These are phyloP conservation scores for Echeveria elegans DNA, from an alignment of 164 flowering plant genomes.

Conservation along the genomic window DNA sequence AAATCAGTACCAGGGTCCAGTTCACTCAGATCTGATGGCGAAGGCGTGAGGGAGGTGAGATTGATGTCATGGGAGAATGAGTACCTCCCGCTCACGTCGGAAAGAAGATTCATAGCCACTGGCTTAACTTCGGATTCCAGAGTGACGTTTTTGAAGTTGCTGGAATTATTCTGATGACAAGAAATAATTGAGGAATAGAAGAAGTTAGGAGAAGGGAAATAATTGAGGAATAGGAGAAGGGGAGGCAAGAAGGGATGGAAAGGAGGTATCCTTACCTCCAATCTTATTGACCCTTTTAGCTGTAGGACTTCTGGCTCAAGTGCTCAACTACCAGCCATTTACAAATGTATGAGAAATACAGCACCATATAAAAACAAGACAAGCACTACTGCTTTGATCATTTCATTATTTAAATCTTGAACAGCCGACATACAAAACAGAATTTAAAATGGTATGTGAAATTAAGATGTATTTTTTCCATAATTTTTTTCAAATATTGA, in stretches of 20 bases:
- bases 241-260: not conserved
- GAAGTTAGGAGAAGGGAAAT: not conserved
- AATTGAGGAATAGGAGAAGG: not conserved
- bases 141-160: not conserved
- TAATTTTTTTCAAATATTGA: too few relatives aligned
- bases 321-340: not conserved
- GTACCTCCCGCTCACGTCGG: conserved; percentile 26
- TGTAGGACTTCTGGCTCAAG: not conserved
- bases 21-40: conserved; percentile 11
- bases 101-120: conserved; percentile 19
- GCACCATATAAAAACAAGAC: too few relatives aligned
- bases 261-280: not conserved
- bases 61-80: conserved; percentile 25
- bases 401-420: too few relatives aligned
- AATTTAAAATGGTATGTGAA: too few relatives aligned
- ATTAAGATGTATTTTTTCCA: too few relatives aligned
- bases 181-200: not conserved
- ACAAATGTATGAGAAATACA: too few relatives aligned
- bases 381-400: too few relatives aligned
- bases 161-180: not conserved
- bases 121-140: not conserved
- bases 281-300: not conserved
- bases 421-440: too few relatives aligned
- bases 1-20: conserved; percentile 23
- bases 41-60: not conserved